Percentiles rank a stretch among this genome's conserved stretches.
phyloP scores from a whole-genome alignment of 306 rosid genomes.

The Aeschynomene evenia region DNA sequence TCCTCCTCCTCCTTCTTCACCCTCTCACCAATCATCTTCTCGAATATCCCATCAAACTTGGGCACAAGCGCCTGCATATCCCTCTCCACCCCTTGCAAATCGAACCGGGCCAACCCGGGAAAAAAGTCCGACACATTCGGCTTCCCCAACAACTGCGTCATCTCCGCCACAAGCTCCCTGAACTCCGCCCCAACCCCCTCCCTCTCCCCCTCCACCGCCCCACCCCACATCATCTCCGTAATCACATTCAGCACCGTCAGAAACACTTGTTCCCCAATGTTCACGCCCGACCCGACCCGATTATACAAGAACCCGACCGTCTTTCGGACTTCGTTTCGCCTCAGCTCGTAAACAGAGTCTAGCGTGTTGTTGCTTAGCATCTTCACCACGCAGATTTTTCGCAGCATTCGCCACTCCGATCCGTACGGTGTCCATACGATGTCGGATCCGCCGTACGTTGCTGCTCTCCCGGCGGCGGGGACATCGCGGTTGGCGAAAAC shows the following conservation, averaged over 20 bases:
- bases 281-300: slow-evolving; percentile 47
- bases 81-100: slow-evolving; percentile 66
- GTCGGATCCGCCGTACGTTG: slow-evolving; percentile 54
- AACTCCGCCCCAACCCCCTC: slow-evolving; percentile 55
- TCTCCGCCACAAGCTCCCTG: slow-evolving; percentile 45
- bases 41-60: slow-evolving; percentile 60
- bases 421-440: slow-evolving; percentile 74
- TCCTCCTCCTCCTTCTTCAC: neutral
- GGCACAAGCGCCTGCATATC: slow-evolving; percentile 34
- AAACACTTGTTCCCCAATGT: slow-evolving; percentile 58
- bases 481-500: slow-evolving; percentile 83
- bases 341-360: slow-evolving; percentile 59
- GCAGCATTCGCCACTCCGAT: slow-evolving; percentile 76
- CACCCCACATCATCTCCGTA: slow-evolving; percentile 78
- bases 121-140: slow-evolving; percentile 76
- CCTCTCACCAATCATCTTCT: slow-evolving; percentile 47
- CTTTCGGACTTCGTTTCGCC: slow-evolving; percentile 53
- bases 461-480: slow-evolving; percentile 36
- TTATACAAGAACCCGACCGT: slow-evolving; percentile 33
- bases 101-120: slow-evolving; percentile 68
- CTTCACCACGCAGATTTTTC: slow-evolving; percentile 61
- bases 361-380: slow-evolving; percentile 61
- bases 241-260: slow-evolving; percentile 62
- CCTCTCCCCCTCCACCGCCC: slow-evolving; percentile 57
- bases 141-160: slow-evolving; percentile 45